Base-by-base conservation (phyloP, 352 stramenopile genomes). In the Phytopythium delawarense region DNA sequence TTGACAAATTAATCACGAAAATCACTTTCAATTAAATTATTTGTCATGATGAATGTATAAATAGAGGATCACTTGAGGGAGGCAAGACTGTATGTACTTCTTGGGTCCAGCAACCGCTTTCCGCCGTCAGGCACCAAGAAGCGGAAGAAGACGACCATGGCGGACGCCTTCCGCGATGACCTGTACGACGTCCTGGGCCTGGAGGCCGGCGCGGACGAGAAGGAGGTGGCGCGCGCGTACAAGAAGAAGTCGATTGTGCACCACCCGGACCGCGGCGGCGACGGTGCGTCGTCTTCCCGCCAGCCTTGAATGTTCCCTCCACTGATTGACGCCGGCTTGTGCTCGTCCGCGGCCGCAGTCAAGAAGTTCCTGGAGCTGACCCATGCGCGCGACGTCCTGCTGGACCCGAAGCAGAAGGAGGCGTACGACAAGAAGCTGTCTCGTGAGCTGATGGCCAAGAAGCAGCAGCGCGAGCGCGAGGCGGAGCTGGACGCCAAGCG, bases 331-430 rank as follows among this genome's bases (percentile, higher is more conserved):
- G 28, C 28, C 28, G 28, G 28, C 28, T 32, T 32, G 28, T 61
- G 20, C n/a, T 50, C 44, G 44, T 18, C 32, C 25, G 21, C n/a
- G 18, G 2, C 16, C 60, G 30, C 60, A 94, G 85, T 90, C 34
- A 79, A 88, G 53, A 92, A 91, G 64, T 94, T 94, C 52, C 64
- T 89, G 34, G 84, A 94, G 69, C 72, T 94, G 52, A 89, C 88
- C 25, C 72, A 89, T 68, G 81, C 85, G 48, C 81, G 83, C 40
- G 83, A 94, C 57, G 71, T 87, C 51, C 66, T 94, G 40, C 65
- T 92, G 61, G 83, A 94, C 51, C 79, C 85, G 5, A 87, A 87
- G 59, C 78, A 90, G 65, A 94, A 94, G 56, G 78, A 86, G 45
- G 63, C 72, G n/a, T 94, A 94, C 66, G 85, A 94, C 63, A 87